A percentile compares a stretch with the other conserved stretches of the same genome.
Evolutionary conservation across 768 basidiomycete genomes (phyloP).

Genomic region (Lentinula raphanica): DNA sequence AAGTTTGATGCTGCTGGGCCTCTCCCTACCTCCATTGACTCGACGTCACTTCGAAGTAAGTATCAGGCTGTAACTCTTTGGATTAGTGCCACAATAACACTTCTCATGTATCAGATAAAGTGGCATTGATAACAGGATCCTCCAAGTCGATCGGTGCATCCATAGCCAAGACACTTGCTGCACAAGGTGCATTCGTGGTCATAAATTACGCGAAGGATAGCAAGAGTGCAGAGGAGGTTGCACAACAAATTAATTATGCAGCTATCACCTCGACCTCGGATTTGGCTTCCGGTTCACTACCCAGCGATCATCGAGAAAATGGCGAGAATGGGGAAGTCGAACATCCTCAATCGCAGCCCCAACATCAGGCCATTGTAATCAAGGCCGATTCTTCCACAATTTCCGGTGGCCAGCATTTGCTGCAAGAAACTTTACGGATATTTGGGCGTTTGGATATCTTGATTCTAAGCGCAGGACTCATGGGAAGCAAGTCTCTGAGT

Average conservation of each 20-base stretch:
- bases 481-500: slow-evolving; percentile 45
- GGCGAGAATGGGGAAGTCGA: slow-evolving; percentile 39
- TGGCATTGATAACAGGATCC: slow-evolving; percentile 55
- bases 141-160: slow-evolving; percentile 57
- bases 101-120: slow-evolving; percentile 30
- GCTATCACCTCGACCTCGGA: background rate
- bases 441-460: slow-evolving; percentile 55
- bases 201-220: slow-evolving; percentile 35
- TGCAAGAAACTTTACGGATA: slow-evolving; percentile 42
- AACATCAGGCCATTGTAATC: slow-evolving; percentile 41
- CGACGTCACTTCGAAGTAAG: background rate
- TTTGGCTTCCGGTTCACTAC: slow-evolving; percentile 13
- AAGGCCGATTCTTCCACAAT: slow-evolving; percentile 48
- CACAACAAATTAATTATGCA: background rate
- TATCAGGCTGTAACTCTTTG: background rate
- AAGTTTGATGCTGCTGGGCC: background rate
- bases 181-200: slow-evolving; percentile 52
- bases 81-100: no score
- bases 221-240: slow-evolving; percentile 4
- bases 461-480: slow-evolving; percentile 53
- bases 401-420: slow-evolving; percentile 38
- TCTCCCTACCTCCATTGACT: background rate
- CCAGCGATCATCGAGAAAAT: slow-evolving; percentile 34
- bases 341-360: slow-evolving; percentile 22
- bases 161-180: slow-evolving; percentile 47